Evolutionary conservation across 176 grass and related monocot species (phyloP).

Genomic region (Zizania latifolia): DNA sequence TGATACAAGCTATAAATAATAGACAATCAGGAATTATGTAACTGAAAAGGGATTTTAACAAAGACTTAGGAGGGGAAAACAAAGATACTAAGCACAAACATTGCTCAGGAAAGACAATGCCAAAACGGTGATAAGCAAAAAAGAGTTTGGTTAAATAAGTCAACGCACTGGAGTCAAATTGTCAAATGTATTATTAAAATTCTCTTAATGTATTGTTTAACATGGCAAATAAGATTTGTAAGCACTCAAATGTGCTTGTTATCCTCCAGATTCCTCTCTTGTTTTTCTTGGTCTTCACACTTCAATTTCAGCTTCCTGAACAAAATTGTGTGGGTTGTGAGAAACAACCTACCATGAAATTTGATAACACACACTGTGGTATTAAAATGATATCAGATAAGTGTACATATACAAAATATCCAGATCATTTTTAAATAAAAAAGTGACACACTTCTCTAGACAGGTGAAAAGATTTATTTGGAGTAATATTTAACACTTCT

Average conservation of each 20-base stretch:
- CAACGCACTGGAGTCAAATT: neutral
- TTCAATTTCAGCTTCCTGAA: constrained; percentile 23
- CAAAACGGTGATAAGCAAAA: neutral
- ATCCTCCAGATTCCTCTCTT: constrained; percentile 9
- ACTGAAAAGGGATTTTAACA: neutral
- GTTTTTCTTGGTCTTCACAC: constrained; percentile 17
- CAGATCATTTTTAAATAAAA: neutral
- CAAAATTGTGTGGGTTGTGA: neutral
- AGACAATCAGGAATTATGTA: neutral
- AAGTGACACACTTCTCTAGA: neutral
- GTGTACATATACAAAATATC: neutral
- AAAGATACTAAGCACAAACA: neutral
- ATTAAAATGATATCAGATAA: neutral
- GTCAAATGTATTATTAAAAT: constrained; percentile 6
- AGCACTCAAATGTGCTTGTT: neutral
- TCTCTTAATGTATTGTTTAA: constrained; percentile 1
- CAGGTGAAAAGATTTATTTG: neutral
- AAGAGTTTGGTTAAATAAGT: constrained; percentile 12
- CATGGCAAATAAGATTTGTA: neutral
- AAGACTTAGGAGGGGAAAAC: neutral
- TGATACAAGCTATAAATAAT: neutral
- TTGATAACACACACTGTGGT: neutral
- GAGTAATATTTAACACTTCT: neutral
- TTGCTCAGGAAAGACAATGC: constrained; percentile 6
- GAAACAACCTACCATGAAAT: neutral